A percentile compares a stretch with the other conserved stretches of the same genome.
phyloP scores from a whole-genome alignment of 2,329 filamentous ascomycete species.

The Venturia asperata region DNA sequence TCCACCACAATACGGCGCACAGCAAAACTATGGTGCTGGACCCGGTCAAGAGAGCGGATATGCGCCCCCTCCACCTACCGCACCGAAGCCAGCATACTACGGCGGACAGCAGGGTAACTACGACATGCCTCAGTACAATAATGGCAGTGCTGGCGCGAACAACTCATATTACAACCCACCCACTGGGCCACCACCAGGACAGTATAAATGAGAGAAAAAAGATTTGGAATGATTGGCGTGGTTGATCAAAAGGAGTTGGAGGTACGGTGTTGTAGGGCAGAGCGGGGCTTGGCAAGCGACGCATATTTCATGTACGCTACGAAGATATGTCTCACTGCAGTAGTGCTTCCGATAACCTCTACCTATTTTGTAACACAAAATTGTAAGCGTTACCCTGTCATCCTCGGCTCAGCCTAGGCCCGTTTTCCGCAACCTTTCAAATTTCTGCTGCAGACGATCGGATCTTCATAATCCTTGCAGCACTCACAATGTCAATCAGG shows the following conservation, averaged over 20 bases:
- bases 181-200: slow-evolving; percentile 15
- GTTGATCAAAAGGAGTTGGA: not conserved
- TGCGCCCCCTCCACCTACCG: not conserved
- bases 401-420: no score
- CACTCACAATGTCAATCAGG: not conserved
- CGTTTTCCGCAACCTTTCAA: no score
- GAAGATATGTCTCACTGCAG: not conserved
- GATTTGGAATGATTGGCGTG: not conserved
- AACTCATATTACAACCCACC: slow-evolving; percentile 12
- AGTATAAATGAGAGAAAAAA: not conserved
- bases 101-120: not conserved
- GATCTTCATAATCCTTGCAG: not conserved
- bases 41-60: slow-evolving; percentile 5
- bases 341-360: not conserved
- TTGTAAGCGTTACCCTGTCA: not conserved
- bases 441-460: not conserved
- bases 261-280: not conserved
- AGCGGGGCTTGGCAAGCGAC: not conserved
- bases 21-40: slow-evolving; percentile 5
- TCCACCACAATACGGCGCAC: not conserved
- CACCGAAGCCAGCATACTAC: slow-evolving; percentile 14
- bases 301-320: not conserved
- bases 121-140: slow-evolving; percentile 11
- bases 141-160: slow-evolving; percentile 1
- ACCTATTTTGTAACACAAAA: not conserved